phyloP scores from a whole-genome alignment of 495 filamentous ascomycete genomes.

The Daldinia vernicosa region DNA sequence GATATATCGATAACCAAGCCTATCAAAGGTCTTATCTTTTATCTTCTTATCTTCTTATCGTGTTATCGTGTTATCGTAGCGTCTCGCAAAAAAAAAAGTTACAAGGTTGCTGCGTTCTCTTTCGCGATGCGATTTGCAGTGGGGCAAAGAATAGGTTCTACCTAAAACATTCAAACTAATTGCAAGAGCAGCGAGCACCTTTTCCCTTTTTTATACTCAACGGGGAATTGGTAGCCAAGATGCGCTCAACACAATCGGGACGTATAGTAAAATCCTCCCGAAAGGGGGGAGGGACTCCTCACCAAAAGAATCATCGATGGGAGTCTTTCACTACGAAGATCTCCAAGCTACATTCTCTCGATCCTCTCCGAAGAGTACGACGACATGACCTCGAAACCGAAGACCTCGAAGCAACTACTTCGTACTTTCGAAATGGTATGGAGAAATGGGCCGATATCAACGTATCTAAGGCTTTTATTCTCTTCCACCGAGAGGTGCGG shows the following conservation, averaged over 20 bases:
- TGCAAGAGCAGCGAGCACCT: constrained; percentile 1
- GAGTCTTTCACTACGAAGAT: constrained; percentile 94
- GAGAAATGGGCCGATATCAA: constrained; percentile 93
- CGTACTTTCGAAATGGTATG: constrained; percentile 82
- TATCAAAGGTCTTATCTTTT: constrained; percentile 26
- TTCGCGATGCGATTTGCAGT: constrained; percentile 24
- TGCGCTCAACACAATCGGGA: constrained; percentile 67
- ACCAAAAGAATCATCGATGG: constrained; percentile 84
- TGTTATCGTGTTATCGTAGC: constrained; percentile 13
- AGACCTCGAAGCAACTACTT: constrained; percentile 71
- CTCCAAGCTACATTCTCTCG: constrained; percentile 84
- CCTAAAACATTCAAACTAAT: not conserved
- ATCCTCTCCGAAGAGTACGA: constrained; percentile 87
- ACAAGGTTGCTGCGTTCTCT: constrained; percentile 3
- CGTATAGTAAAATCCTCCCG: constrained; percentile 71
- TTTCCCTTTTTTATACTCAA: constrained; percentile 5
- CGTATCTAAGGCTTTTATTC: constrained; percentile 77
- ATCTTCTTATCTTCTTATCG: constrained; percentile 23
- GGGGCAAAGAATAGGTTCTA: constrained; percentile 18
- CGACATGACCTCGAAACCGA: constrained; percentile 81
- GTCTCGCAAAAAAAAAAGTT: constrained; percentile 15
- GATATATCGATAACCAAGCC: constrained; percentile 8
- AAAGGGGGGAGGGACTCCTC: constrained; percentile 69
- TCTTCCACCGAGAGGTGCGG: constrained; percentile 75
- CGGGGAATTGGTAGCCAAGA: constrained; percentile 39